Percentiles rank a stretch among this genome's conserved stretches.
Conservation (phyloP, 805 yeast genomes). For the Wickerhamomyces alni region DNA sequence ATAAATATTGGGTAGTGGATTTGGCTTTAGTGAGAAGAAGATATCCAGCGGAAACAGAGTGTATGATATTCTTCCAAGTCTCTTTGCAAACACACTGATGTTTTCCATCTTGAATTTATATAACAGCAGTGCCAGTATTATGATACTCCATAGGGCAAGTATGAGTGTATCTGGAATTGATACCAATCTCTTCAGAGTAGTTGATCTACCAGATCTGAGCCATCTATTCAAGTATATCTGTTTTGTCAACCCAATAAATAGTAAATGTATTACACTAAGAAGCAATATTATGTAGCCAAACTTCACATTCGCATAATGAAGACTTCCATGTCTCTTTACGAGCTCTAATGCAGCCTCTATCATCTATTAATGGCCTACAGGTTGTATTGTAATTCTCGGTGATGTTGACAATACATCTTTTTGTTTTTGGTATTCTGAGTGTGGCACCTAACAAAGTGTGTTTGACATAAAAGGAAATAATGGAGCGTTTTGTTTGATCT, state of each 20-base stretch:
- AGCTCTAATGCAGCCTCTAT: slow-evolving; percentile 3
- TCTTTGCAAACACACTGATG: slow-evolving; percentile 37
- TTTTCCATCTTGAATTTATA: slow-evolving; percentile 30
- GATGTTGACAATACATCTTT: no score
- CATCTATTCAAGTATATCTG: slow-evolving; percentile 29
- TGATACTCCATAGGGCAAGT: slow-evolving; percentile 29
- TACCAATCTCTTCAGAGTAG: slow-evolving; percentile 26
- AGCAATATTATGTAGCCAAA: slow-evolving; percentile 52
- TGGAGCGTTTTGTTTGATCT: no score
- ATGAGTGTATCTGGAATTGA: slow-evolving; percentile 30
- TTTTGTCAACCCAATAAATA: slow-evolving; percentile 28
- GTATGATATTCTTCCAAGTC: slow-evolving; percentile 59
- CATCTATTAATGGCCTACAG: no score
- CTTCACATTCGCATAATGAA: slow-evolving; percentile 50
- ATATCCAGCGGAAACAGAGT: slow-evolving; percentile 53
- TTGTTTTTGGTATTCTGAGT: no score
- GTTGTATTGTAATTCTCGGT: no score
- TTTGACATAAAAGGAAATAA: no score
- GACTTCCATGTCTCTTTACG: slow-evolving; percentile 40
- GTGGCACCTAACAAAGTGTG: no score
- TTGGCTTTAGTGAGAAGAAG: slow-evolving; percentile 50
- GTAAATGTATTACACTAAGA: slow-evolving; percentile 35
- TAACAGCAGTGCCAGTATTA: slow-evolving; percentile 27
- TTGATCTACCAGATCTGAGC: slow-evolving; percentile 34
- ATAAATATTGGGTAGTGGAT: slow-evolving; percentile 37